Conservation (phyloP, 208 protist species). For the Entamoeba histolytica region DNA sequence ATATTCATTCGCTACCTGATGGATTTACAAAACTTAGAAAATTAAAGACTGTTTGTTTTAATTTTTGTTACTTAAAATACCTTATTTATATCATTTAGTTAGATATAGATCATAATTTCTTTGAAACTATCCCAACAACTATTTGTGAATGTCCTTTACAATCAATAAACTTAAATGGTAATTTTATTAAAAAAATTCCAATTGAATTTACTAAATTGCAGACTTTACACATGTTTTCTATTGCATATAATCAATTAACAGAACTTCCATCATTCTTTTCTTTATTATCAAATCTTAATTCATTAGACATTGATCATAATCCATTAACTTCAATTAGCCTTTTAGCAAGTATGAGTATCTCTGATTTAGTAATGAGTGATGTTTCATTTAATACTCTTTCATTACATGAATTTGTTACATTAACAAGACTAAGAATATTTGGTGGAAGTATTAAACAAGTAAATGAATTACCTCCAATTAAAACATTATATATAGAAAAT, state of each 20-base stretch:
- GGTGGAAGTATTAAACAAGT: neutral
- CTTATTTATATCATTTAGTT: neutral
- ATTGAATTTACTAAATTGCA: neutral
- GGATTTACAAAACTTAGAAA: neutral
- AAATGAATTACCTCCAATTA: neutral
- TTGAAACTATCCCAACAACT: neutral
- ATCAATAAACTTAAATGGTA: neutral
- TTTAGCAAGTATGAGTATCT: neutral
- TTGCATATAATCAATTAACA: neutral
- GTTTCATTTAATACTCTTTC: neutral
- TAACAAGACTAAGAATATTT: neutral
- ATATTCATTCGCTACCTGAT: neutral
- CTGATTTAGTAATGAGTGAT: neutral
- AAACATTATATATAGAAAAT: neutral
- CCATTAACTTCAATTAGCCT: neutral
- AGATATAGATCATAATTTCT: neutral
- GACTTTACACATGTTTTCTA: neutral
- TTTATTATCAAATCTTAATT: neutral
- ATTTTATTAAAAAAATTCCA: neutral
- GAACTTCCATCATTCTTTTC: neutral
- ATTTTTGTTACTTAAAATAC: neutral
- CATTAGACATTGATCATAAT: neutral
- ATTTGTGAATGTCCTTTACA: neutral
- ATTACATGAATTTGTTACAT: neutral
- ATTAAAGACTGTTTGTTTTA: neutral